Evolutionary conservation across 177 flowering plant genomes (phyloP).

Genomic region (Telopea speciosissima): DNA sequence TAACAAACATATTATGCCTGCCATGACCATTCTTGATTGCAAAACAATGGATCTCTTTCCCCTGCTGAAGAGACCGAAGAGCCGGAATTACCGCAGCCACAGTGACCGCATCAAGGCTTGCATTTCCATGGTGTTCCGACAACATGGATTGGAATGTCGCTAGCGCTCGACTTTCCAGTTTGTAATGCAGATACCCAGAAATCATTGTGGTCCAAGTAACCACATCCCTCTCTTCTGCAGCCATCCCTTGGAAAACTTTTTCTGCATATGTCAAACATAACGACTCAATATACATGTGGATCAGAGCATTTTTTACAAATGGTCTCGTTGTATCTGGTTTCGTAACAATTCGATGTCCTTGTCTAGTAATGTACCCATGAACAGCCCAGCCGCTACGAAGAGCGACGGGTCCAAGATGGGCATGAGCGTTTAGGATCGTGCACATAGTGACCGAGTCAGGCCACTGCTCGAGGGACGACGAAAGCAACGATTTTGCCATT

Average conservation of each 20-base stretch:
- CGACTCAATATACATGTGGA: slow-evolving; percentile 16
- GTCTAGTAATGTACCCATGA: slow-evolving; percentile 7
- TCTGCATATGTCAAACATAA: slow-evolving; percentile 9
- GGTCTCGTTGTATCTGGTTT: background rate
- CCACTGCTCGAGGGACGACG: background rate
- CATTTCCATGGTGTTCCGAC: background rate
- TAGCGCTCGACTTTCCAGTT: slow-evolving; percentile 5
- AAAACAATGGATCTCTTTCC: slow-evolving; percentile 17
- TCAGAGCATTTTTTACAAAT: slow-evolving; percentile 14
- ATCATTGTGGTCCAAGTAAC: slow-evolving; percentile 19
- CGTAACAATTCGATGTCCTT: background rate
- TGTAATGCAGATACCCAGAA: slow-evolving; percentile 11
- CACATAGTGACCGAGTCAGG: slow-evolving; percentile 15
- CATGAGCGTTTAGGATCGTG: slow-evolving; percentile 10
- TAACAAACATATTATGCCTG: slow-evolving; percentile 5
- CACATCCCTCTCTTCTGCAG: slow-evolving; percentile 2
- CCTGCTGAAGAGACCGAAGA: slow-evolving; percentile 12
- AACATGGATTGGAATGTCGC: slow-evolving; percentile 13
- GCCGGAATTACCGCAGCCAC: slow-evolving; percentile 11
- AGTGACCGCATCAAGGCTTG: slow-evolving; percentile 6
- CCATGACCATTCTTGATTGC: slow-evolving; percentile 12
- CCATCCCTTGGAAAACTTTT: slow-evolving; percentile 9
- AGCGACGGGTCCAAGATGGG: slow-evolving; percentile 2
- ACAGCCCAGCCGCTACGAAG: slow-evolving; percentile 9
- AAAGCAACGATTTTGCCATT: too few relatives aligned